phyloP scores from a whole-genome alignment of 208 protist genomes.

The Trypanosoma platydactyli region DNA sequence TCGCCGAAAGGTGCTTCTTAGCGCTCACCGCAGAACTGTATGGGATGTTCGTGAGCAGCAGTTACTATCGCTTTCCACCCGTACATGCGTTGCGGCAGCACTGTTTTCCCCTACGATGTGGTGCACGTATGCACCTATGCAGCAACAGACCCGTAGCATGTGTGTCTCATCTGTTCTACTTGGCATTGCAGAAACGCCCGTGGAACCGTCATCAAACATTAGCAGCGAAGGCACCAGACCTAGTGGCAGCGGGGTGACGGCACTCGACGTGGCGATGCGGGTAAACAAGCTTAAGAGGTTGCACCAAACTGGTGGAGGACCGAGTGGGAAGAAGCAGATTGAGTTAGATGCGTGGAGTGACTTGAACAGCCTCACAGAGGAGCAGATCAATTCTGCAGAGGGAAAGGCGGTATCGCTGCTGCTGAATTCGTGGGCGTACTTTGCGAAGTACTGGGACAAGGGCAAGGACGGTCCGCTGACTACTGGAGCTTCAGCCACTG shows the following conservation, averaged over 20 bases:
- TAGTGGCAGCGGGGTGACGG: conserved; percentile 36
- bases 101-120: too few species aligned
- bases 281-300: conserved; percentile 85
- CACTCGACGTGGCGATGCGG: conserved; percentile 84
- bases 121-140: too few species aligned
- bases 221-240: neutral
- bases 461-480: conserved; percentile 73
- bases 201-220: neutral
- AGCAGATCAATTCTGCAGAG: conserved; percentile 82
- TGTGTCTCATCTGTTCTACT: conserved; percentile 1
- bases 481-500: neutral
- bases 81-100: too few species aligned
- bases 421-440: conserved; percentile 92
- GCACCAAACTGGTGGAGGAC: conserved; percentile 68
- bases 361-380: conserved; percentile 79
- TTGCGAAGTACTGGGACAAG: conserved; percentile 89
- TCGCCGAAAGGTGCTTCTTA: too few species aligned
- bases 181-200: neutral
- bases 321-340: conserved; percentile 58
- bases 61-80: too few species aligned
- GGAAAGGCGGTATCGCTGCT: conserved; percentile 87
- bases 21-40: too few species aligned
- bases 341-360: conserved; percentile 76
- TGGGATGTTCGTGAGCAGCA: too few species aligned
- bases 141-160: too few species aligned